Base-by-base conservation (phyloP, 371 early-diverging fungal species). In the Mortierella sp. region DNA sequence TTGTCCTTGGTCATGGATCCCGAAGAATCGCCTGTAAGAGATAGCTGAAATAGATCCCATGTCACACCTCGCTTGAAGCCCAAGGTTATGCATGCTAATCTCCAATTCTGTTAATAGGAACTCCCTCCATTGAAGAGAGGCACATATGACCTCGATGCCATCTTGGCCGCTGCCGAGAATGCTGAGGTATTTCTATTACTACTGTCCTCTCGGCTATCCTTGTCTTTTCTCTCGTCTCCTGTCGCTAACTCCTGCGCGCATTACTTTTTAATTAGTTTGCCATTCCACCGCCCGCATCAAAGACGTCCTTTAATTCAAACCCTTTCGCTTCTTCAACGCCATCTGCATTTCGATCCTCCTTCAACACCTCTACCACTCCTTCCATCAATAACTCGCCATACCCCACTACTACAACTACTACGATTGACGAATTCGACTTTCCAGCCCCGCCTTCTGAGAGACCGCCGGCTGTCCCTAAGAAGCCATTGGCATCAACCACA, bases 111-210 rank as follows among this genome's bases (percentile, higher is more conserved):
- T 11, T 20, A 49, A 16, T 70, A 79, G 79, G 79, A 79, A 70
- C 71, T 79, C 47, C 79, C 79, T 18, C 79, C 79, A 14, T 57
- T 79, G 68, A 74, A 73, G 62, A 66, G 79, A 43, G 79, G 79
- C 59, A 61, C 79, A 1, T 79, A 79, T 37, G 75, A 79, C 64
- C 59, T 79, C 61, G 79, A 79, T n/a, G 79, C 79, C 74, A 79
- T 79, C 62, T 63, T 79, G 5, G 79, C 79, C 1, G 79, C 79
- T 16, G 79, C 79, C 14, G 79, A 65, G 45, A 61, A 74, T 47
- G 75, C 75, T 37, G 79, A 79, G 72, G 79, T 74, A 51, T 11
- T 24, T 43, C 32, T 10, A 57, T 54, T 37, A 14, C 20, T 9
- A 12, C 26, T 30, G 26, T 39, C 24, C n/a, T 47, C 28, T 18